Base-by-base conservation (phyloP, 345 rosid genomes). In the Linum tenue region DNA sequence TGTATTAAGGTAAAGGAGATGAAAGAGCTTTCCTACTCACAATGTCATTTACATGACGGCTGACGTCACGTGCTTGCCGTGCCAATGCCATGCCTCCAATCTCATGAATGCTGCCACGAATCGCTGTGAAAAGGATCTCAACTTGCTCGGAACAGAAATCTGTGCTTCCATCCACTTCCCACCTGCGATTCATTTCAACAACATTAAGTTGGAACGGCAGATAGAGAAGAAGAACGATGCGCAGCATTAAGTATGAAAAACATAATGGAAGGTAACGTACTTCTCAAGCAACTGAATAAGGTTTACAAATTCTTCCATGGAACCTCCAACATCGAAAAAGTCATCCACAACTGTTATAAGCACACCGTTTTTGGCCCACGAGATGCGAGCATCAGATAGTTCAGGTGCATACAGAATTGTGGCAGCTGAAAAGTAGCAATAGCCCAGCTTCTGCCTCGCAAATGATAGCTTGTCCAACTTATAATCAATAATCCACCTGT, bases 321-420 rank as follows among this genome's bases (percentile, higher is more conserved):
- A 87, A 43, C 91, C 97, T 65, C 94, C 97, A 72, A 88, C 78
- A 67, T 92, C 97, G 65, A 80, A 92, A 67, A 92, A 92, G 72
- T 90, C 98, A 55, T 90, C 98, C 10, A 90, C 80, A 56, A 90
- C 86, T 6, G 97, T 92, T 36, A 94, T 82, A 65, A 92, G 90
- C 40, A 90, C 92, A 17, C 84, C 85, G 61, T 84, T 86, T 83
- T 92, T 92, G 61, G 96, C 96, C 98, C 97, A 92, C n/a, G 94
- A 77, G 56, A 86, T 80, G 48, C 96, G 94, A 9, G 97, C 96
- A 75, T 85, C 85, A 16, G 90, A 81, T 69, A 92, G 62, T 74
- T 82, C 85, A 15, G 92, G 92, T 59, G 81, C 40, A 63, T 75
- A 81, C 22, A 86, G 70, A 35, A 84, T 81, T 68, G 90, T 96